phyloP scores from a whole-genome alignment of 148 eudicot species.

The Tetragonia tetragonoides region DNA sequence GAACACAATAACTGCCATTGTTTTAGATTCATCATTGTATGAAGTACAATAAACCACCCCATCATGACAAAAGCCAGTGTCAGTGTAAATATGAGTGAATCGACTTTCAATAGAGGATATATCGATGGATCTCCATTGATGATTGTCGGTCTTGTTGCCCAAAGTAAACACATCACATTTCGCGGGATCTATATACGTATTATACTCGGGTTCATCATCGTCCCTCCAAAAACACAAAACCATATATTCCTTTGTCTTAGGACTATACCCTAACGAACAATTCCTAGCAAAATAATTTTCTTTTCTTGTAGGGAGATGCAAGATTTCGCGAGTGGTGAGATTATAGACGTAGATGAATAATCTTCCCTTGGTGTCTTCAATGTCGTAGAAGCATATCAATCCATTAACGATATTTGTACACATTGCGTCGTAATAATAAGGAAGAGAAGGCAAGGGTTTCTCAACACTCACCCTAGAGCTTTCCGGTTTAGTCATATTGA shows the following conservation, averaged over 20 bases:
- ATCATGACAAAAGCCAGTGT: not conserved
- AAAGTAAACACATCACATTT: not conserved
- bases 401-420: conserved; percentile 1
- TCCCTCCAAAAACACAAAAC: not conserved
- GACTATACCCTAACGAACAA: not conserved
- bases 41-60: not conserved
- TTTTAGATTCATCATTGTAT: too few relatives aligned
- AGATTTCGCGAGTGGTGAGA: not conserved
- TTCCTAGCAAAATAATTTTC: not conserved
- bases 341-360: not conserved
- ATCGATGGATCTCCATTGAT: not conserved
- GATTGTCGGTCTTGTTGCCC: not conserved
- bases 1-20: not conserved
- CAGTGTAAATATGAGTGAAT: not conserved
- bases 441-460: not conserved
- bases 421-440: not conserved
- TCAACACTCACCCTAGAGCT: not conserved
- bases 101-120: not conserved
- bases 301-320: not conserved
- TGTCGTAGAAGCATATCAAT: conserved; percentile 1
- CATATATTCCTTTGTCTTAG: not conserved
- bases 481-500: not conserved
- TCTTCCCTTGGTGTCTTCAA: not conserved
- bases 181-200: not conserved
- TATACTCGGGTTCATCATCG: too few relatives aligned